A percentile compares a stretch with the other conserved stretches of the same genome.
Evolutionary conservation across 2,329 filamentous ascomycete genomes (phyloP).

Genomic region (Colletotrichum chrysophilum): DNA sequence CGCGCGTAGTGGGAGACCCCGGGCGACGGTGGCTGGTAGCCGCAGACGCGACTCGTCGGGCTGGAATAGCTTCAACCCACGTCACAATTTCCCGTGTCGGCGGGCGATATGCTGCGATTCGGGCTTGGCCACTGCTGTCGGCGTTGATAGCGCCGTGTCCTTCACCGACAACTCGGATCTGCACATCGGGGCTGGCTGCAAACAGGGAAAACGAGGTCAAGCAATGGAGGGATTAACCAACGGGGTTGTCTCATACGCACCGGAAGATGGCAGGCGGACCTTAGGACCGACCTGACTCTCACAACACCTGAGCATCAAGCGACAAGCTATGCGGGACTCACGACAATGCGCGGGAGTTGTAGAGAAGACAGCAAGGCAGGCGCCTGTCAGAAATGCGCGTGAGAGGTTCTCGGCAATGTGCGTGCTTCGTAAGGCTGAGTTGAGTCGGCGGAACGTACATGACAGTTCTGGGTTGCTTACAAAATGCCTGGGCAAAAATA

Average conservation of each 20-base stretch:
- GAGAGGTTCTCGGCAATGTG: background rate
- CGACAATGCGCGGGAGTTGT: background rate
- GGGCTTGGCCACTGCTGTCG: background rate
- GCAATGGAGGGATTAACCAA: background rate
- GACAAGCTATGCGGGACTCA: background rate
- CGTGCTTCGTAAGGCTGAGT: conserved; percentile 15
- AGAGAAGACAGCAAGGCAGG: background rate
- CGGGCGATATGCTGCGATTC: background rate
- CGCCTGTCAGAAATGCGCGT: background rate
- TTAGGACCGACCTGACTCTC: background rate
- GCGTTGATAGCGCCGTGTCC: background rate
- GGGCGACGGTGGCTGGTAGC: background rate
- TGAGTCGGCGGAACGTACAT: background rate
- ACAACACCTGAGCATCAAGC: background rate
- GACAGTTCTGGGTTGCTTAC: conserved; percentile 4
- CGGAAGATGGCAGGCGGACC: background rate
- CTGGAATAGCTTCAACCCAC: conserved; percentile 14
- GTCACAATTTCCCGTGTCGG: conserved; percentile 2
- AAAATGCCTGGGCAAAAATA: background rate
- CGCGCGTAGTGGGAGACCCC: background rate
- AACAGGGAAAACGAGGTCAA: background rate
- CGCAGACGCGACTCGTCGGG: background rate
- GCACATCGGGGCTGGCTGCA: background rate
- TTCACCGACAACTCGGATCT: background rate
- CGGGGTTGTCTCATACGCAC: background rate